Percentiles rank a stretch among this genome's conserved stretches.
These are phyloP conservation scores for Artemisia tridentata DNA, from an alignment of 129 eudicot genomes.

Conservation along the genomic window DNA sequence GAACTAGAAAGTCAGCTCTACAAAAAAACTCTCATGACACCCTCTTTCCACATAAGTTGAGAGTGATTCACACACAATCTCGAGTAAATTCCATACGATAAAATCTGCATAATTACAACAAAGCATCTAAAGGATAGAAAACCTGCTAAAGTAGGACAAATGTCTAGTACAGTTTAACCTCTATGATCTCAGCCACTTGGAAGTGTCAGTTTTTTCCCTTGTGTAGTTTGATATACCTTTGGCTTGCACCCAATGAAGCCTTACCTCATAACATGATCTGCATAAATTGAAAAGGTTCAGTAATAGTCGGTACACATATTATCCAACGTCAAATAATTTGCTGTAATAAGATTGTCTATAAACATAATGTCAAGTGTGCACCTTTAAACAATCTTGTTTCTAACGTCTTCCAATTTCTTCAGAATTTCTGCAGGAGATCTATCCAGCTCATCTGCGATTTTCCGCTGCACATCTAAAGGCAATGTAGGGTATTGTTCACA, in stretches of 20 bases:
- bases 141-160: conserved; percentile 11
- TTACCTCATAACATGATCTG: conserved; percentile 12
- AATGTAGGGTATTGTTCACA: conserved; percentile 93
- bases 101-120: conserved; percentile 30
- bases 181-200: conserved; percentile 9
- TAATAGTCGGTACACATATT: no score
- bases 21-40: conserved; percentile 8
- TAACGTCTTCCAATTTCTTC: conserved; percentile 87
- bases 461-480: conserved; percentile 82
- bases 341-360: neutral
- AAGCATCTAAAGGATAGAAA: conserved; percentile 23
- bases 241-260: neutral
- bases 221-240: no score
- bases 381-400: conserved; percentile 83
- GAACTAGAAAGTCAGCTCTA: conserved; percentile 1
- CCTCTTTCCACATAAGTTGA: conserved; percentile 12
- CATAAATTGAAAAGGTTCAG: neutral
- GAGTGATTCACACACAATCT: conserved; percentile 16
- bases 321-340: no score
- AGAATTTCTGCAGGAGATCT: conserved; percentile 95
- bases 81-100: conserved; percentile 7
- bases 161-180: conserved; percentile 18
- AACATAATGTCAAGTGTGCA: conserved; percentile 5
- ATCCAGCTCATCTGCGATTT: conserved; percentile 94
- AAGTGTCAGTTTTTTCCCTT: neutral